Base-by-base conservation (phyloP, 768 basidiomycete genomes). In the Lentinula aciculospora region DNA sequence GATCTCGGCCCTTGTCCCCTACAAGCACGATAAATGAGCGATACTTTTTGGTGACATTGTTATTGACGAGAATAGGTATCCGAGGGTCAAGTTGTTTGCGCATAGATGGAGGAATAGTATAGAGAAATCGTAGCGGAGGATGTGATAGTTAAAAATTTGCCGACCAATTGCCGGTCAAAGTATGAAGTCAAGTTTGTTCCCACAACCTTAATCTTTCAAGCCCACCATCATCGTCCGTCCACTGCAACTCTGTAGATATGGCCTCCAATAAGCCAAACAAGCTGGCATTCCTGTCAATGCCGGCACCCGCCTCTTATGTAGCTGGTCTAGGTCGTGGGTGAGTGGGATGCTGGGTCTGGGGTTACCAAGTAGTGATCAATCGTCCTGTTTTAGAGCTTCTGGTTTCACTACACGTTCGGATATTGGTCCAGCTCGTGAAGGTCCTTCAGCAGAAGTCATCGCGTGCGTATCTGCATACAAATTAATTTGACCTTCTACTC, bases 351-450 rank as follows among this genome's bases (percentile, higher is more conserved):
- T 42, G 4, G 17, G 10, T 8, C 5, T 4, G 19, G 9, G n/a
- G n/a, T 9, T 23, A 19, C 12, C n/a, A 19, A 17, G 37, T 7
- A 39, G n/a, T 5, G 17, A 39, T 23, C 21, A 44, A 21, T n/a
- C 7, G 21, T 21, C 42, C 42, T 58, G 56, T 66, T 58, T 23
- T 62, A 94, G 93, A 74, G 94, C 94, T 50, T 96, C 94, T 46
- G 94, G 94, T 58, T 98, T 98, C 74, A 98, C 96, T 0, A 98
- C 96, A 5, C 89, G 95, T 48, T 96, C 94, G 40, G 97, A 98
- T 85, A 98, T 99, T 59, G 97, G 97, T 67, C 97, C 97, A 34
- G 97, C 97, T 7, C 79, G 97, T 69, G 95, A 97, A 67, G 94
- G 93, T 0, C 94, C 95, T 0, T 92, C 91, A 17, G 94, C 93